Evolutionary conservation across 352 stramenopile species (phyloP), one percentile per base, ranked within the genome.

Genomic region (Phytopythium sindhum): DNA sequence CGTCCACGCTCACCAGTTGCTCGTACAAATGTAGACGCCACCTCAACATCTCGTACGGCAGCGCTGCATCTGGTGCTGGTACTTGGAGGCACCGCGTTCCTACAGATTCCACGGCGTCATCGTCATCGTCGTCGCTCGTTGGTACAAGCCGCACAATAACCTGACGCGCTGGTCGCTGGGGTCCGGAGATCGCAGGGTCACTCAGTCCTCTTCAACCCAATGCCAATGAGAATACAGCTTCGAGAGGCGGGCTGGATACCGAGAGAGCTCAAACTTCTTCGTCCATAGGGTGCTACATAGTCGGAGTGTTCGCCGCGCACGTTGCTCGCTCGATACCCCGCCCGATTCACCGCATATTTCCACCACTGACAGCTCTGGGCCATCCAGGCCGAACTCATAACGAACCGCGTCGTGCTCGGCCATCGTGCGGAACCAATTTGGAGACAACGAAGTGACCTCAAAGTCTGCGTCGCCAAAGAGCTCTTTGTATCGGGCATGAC

Each of bases 381-480:
- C 52, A 7, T 63, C 15, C 0, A 81, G 5, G 3, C 48, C 62
- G 37, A 88, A 88, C 11, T 85, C 70, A 21, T 82, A 85, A 19
- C 73, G 68, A 2, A 67, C 69, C 2, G 63, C 64, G 17, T 66
- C 65, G 33, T 72, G 63, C 11, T 57, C 53, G 11, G 68, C 33
- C 37, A 64, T 54, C 0, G 77, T 84, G 42, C 61, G 65, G 15
- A 80, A 78, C 19, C 78, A 63, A 15, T 68, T 68, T 50, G 8
- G 11, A 2, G 70, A 70, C 0, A 35, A 33, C 35, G 50, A 66
- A 11, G 65, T 69, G 1, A 88, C 78, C 64, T 88, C 78, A 53
- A 89, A 89, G 26, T 91, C 79, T 35, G 67, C 60, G 0, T 59
- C 50, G 3, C 72, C 67, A 65, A 91, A 91, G 4, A 89, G 41